Base-by-base conservation (phyloP, 495 filamentous ascomycete species). In the Bacidia rubella region DNA sequence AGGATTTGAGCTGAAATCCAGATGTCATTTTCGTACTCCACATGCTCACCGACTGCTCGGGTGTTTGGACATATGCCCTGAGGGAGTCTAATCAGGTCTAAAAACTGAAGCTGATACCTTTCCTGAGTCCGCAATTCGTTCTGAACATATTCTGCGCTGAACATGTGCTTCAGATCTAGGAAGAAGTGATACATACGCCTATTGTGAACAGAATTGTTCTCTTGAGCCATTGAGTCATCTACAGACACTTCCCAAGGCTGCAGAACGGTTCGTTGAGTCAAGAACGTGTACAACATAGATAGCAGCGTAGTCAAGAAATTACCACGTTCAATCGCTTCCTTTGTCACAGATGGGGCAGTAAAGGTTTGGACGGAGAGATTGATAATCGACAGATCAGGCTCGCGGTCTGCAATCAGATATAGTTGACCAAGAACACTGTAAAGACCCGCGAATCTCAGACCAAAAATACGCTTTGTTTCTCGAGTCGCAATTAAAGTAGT, bases 301-400 rank as follows among this genome's bases (percentile, higher is more conserved):
- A 94, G 88, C 17, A 97, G 77, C 56, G 85, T 95, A 2, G 90
- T 94, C 21, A 97, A 71, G 64, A 97, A 95, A 66, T 99, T 97
- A n/a, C 90, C 92, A 35, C 90, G 79, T 54, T 89, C 81, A 2
- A 97, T 86, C 41, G 95, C 85, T 66, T 99, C 92, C 52, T 86
- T 83, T 0, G 90, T 96, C 60, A 97, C 97, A 2, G 90, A 92
- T 2, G 92, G 88, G 0, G 92, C 95, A 0, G 92, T 97, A 43
- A 99, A 72, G 79, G 97, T 95, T 62, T 99, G 92, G 42, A 96
- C 64, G 0, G 90, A 95, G 43, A 97, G 76, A 62, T 94, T 96
- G 71, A 99, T 93, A 61, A 99, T 97, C 2, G 92, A 97, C 63
- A 96, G 90, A 59, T 99, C 92, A 0, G 92, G 90, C 62, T 99